Evolutionary conservation across 768 basidiomycete species (phyloP).

Genomic region (Nidularia sp.): DNA sequence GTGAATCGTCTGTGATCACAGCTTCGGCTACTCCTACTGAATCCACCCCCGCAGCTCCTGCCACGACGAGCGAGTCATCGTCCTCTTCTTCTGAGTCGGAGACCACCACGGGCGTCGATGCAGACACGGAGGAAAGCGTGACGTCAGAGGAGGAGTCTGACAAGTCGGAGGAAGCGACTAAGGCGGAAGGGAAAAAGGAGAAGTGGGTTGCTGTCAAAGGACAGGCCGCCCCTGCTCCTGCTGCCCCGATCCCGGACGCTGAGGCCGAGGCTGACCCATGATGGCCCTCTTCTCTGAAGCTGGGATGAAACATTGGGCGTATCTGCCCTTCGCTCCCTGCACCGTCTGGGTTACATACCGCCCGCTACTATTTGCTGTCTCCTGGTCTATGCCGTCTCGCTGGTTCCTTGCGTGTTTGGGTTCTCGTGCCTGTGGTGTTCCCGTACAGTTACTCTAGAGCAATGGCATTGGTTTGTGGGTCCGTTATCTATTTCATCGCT

Average conservation of each 20-base stretch:
- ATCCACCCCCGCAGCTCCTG: conserved; percentile 21
- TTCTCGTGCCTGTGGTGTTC: conserved; percentile 2
- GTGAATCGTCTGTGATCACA: conserved; percentile 28
- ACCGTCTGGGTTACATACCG: too few relatives aligned
- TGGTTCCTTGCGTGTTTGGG: conserved; percentile 13
- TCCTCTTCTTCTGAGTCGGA: conserved; percentile 51
- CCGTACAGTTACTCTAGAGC: not conserved
- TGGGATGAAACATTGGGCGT: too few relatives aligned
- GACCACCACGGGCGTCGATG: conserved; percentile 58
- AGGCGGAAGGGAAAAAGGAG: conserved; percentile 43
- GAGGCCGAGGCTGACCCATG: conserved; percentile 5
- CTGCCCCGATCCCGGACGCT: conserved; percentile 13
- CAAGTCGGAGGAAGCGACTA: conserved; percentile 27
- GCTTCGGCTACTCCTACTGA: conserved; percentile 28
- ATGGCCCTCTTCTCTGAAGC: too few relatives aligned
- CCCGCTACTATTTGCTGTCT: conserved; percentile 11
- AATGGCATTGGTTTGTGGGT: not conserved
- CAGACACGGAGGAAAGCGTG: conserved; percentile 72
- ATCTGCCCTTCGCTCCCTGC: too few relatives aligned
- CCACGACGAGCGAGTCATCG: conserved; percentile 11
- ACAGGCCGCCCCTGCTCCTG: conserved; percentile 19
- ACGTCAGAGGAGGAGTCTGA: conserved; percentile 71
- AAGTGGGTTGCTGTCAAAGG: conserved; percentile 79
- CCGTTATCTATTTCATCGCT: not conserved
- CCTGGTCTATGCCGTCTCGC: conserved; percentile 12